These are phyloP conservation scores for Xerocomellus intermedius DNA, from an alignment of 768 basidiomycete species.

Conservation along the genomic window DNA sequence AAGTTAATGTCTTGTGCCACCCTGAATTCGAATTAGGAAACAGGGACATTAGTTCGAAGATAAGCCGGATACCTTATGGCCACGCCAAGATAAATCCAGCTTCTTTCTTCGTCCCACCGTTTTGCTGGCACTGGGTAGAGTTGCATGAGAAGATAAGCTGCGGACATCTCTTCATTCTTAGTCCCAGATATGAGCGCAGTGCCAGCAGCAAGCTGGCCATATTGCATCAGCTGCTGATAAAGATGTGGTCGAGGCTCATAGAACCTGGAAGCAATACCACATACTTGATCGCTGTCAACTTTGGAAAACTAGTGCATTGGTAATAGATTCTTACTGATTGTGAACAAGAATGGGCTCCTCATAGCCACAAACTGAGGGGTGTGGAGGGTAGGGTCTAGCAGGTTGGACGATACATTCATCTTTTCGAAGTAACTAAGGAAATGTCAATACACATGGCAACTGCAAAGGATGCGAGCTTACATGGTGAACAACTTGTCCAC, in stretches of 20 bases:
- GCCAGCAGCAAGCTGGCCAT: constrained; percentile 74
- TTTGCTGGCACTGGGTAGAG: constrained; percentile 73
- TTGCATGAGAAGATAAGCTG: constrained; percentile 79
- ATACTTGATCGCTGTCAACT: constrained; percentile 50
- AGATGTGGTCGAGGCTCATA: constrained; percentile 68
- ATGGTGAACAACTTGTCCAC: constrained; percentile 73
- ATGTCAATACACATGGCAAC: not conserved
- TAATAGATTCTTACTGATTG: constrained; percentile 65
- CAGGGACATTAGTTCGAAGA: not conserved
- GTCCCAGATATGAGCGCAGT: constrained; percentile 71
- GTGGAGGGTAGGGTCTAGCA: constrained; percentile 82
- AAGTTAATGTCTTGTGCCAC: constrained; percentile 89
- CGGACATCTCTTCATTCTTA: constrained; percentile 82
- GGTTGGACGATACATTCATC: constrained; percentile 75
- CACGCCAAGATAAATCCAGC: constrained; percentile 86
- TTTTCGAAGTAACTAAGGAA: constrained; percentile 63
- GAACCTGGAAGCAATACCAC: constrained; percentile 84
- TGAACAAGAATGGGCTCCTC: constrained; percentile 89
- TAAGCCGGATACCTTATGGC: constrained; percentile 64
- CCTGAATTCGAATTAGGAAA: constrained; percentile 39
- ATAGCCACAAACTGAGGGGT: constrained; percentile 78
- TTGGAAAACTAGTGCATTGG: not conserved
- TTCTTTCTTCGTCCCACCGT: constrained; percentile 87
- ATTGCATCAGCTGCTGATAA: constrained; percentile 69
- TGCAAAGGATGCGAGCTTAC: constrained; percentile 36